Conservation (phyloP, 306 rosid genomes). For the Cicer yamashitae region DNA sequence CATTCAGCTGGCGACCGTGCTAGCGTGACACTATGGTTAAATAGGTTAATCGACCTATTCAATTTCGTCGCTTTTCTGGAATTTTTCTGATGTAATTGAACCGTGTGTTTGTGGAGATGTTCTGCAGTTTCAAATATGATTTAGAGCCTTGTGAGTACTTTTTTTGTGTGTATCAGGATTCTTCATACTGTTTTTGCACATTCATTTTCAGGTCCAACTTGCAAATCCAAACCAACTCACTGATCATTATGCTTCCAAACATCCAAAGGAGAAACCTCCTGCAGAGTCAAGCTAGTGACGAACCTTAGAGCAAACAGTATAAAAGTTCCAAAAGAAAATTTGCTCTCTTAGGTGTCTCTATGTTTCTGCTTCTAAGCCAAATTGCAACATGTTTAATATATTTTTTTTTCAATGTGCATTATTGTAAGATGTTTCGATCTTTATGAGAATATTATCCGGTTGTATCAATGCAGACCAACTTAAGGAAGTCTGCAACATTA, state of each 20-base stretch:
- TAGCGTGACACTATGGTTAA: conserved; percentile 12
- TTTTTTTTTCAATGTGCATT: conserved; percentile 31
- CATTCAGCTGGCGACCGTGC: conserved; percentile 26
- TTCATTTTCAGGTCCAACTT: conserved; percentile 72
- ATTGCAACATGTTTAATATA: conserved; percentile 35
- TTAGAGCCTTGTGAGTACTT: conserved; percentile 7
- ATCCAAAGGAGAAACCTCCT: conserved; percentile 94
- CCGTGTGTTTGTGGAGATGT: conserved; percentile 5
- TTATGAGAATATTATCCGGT: conserved; percentile 35
- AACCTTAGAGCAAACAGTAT: conserved; percentile 33
- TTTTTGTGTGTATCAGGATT: conserved; percentile 18
- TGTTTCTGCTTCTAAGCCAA: conserved; percentile 40
- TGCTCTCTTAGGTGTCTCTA: conserved; percentile 35
- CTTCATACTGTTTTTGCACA: conserved; percentile 24
- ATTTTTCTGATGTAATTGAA: conserved; percentile 21
- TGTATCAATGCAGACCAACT: conserved; percentile 35
- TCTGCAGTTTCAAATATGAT: conserved; percentile 14
- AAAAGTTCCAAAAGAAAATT: conserved; percentile 23
- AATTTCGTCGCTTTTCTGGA: background rate
- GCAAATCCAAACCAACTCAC: conserved; percentile 83
- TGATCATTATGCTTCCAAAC: conserved; percentile 90
- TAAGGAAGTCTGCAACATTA: conserved; percentile 17
- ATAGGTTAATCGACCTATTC: conserved; percentile 19
- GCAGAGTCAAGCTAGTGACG: conserved; percentile 60
- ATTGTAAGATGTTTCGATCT: conserved; percentile 41